Evolutionary conservation across 192 early-diverging fungal species (phyloP).

Genomic region (Paraglomus occultum): DNA sequence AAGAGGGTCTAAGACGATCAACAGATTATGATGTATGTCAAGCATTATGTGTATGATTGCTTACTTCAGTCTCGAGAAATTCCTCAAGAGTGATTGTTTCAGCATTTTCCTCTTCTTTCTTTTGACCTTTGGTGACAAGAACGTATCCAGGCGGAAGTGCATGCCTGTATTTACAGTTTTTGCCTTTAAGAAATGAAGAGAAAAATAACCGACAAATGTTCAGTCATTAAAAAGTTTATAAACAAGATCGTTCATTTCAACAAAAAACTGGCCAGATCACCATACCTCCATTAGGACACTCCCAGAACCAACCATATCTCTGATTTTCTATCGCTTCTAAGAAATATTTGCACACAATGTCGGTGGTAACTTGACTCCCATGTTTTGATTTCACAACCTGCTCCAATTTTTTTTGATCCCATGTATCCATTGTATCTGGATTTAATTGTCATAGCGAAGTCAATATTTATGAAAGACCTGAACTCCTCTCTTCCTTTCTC

Average conservation of each 20-base stretch:
- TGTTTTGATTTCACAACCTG: conserved; percentile 75
- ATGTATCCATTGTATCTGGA: conserved; percentile 90
- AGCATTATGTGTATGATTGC: too few species aligned
- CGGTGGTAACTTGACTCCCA: conserved; percentile 86
- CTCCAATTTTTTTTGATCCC: conserved; percentile 93
- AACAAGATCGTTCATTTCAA: too few species aligned
- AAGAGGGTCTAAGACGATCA: neutral
- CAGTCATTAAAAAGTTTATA: neutral
- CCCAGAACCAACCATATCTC: conserved; percentile 99
- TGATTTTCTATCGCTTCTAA: conserved; percentile 92
- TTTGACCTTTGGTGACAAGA: conserved; percentile 89
- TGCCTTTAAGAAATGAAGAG: too few species aligned
- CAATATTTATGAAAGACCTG: neutral
- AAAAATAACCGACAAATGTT: neutral
- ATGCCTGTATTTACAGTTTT: conserved; percentile 94
- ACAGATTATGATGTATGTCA: neutral
- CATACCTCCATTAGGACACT: conserved; percentile 93
- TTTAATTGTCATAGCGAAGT: too few species aligned
- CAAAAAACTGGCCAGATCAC: conserved; percentile 7
- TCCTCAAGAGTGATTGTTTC: conserved; percentile 93
- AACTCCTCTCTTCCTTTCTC: conserved; percentile 37
- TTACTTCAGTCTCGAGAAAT: conserved; percentile 93
- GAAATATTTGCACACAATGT: conserved; percentile 98
- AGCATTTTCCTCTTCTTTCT: conserved; percentile 65
- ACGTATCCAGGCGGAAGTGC: conserved; percentile 96